phyloP scores from a whole-genome alignment of 2,329 filamentous ascomycete genomes.

The Fusarium palustre region DNA sequence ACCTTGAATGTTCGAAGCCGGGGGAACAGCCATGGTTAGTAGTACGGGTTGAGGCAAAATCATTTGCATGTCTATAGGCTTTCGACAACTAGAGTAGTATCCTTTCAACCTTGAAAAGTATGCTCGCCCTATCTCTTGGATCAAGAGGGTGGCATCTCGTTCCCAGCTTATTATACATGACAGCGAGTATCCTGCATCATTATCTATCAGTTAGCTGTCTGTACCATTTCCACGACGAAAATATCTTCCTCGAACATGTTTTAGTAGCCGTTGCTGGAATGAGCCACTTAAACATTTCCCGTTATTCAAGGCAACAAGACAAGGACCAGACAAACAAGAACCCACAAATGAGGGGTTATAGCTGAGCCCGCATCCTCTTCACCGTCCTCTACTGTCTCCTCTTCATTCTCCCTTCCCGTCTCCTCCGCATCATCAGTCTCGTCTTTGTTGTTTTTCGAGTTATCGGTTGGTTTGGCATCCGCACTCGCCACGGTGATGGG shows the following conservation, averaged over 20 bases:
- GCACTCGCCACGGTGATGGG: not conserved
- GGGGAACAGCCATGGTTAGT: not conserved
- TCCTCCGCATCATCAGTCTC: not conserved
- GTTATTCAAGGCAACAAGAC: not conserved
- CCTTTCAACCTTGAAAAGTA: too few species aligned
- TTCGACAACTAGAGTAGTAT: too few species aligned
- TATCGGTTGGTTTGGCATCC: not conserved
- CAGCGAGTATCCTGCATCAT: too few species aligned
- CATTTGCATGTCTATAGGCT: too few species aligned
- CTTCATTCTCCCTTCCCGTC: not conserved
- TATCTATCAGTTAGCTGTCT: too few species aligned
- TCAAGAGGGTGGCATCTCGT: too few species aligned
- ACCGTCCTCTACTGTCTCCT: not conserved
- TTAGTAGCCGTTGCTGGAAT: too few species aligned
- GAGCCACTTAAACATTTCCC: too few species aligned
- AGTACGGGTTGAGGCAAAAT: not conserved
- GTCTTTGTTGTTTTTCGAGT: not conserved
- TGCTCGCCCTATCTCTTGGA: too few species aligned
- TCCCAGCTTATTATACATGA: too few species aligned
- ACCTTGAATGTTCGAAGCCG: not conserved
- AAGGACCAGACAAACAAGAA: not conserved
- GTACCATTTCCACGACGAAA: too few species aligned
- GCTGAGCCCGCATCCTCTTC: not conserved
- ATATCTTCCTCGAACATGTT: too few species aligned
- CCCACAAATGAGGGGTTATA: not conserved